Percentiles rank a stretch among this genome's conserved stretches.
phyloP scores from a whole-genome alignment of 257 asterid species.

The Solanum chmielewskii region DNA sequence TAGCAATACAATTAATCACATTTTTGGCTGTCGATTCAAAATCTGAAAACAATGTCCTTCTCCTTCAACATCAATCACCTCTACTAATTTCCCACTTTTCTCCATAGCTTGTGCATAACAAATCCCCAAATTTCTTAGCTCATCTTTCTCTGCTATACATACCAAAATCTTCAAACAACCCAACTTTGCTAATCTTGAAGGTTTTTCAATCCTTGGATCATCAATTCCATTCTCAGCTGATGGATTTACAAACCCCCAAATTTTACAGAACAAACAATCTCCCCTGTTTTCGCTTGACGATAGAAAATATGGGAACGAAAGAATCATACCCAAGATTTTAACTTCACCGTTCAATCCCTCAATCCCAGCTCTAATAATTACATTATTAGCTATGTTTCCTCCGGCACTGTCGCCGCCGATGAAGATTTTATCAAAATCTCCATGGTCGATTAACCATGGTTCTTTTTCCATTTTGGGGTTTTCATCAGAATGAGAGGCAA shows the following conservation, averaged over 20 bases:
- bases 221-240: neutral
- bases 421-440: neutral
- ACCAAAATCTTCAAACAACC: neutral
- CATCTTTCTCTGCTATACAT: neutral
- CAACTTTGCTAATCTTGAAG: neutral
- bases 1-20: neutral
- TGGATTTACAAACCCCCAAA: neutral
- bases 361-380: constrained; percentile 1
- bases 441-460: neutral
- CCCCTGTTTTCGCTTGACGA: neutral
- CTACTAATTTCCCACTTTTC: neutral
- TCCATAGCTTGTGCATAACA: neutral
- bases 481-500: neutral
- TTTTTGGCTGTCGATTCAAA: neutral
- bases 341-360: neutral
- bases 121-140: neutral
- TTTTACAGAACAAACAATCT: neutral
- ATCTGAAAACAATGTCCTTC: constrained; percentile 8
- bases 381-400: constrained; percentile 9
- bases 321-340: constrained; percentile 3
- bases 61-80: constrained; percentile 3
- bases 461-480: neutral
- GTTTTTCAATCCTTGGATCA: neutral
- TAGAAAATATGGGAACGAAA: constrained; percentile 3
- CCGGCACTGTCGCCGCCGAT: constrained; percentile 15